Evolutionary conservation across 805 yeast species (phyloP).

Genomic region (Lipomyces spencermartinsiae): DNA sequence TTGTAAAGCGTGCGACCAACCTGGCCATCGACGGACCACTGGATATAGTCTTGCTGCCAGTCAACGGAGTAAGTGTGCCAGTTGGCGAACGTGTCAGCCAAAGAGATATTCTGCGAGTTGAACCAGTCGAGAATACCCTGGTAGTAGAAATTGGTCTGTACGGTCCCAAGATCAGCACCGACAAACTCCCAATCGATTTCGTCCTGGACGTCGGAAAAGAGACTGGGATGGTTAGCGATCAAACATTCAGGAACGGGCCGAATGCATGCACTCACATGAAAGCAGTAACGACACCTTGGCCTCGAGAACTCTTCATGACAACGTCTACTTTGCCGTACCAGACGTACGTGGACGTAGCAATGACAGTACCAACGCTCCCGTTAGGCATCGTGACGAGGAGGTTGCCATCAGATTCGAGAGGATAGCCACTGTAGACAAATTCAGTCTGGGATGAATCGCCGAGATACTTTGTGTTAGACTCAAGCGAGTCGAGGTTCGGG

Average conservation of each 20-base stretch:
- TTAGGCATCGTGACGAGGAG: constrained; percentile 80
- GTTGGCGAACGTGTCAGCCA: constrained; percentile 64
- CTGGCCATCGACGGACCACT: constrained; percentile 78
- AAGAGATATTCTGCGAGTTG: constrained; percentile 55
- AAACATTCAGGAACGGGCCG: background rate
- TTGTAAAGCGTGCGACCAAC: constrained; percentile 67
- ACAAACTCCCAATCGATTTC: constrained; percentile 89
- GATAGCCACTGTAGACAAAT: constrained; percentile 68
- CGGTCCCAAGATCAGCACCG: constrained; percentile 70
- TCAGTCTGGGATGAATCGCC: constrained; percentile 73
- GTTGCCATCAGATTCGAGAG: constrained; percentile 60
- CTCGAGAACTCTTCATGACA: constrained; percentile 73
- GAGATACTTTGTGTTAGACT: constrained; percentile 54
- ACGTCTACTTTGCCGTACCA: constrained; percentile 88
- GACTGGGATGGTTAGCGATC: constrained; percentile 31
- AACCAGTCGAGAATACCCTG: constrained; percentile 75
- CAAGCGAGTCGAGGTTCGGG: constrained; percentile 46
- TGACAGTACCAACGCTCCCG: constrained; percentile 73
- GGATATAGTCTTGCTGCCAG: constrained; percentile 71
- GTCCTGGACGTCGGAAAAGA: constrained; percentile 84
- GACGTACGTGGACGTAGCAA: constrained; percentile 76
- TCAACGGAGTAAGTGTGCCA: constrained; percentile 84
- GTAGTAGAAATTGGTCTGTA: constrained; percentile 81
- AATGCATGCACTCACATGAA: constrained; percentile 53
- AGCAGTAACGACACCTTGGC: constrained; percentile 82